These are phyloP conservation scores for Xylaria intraflava DNA, from an alignment of 495 filamentous ascomycete genomes.

Conservation along the genomic window DNA sequence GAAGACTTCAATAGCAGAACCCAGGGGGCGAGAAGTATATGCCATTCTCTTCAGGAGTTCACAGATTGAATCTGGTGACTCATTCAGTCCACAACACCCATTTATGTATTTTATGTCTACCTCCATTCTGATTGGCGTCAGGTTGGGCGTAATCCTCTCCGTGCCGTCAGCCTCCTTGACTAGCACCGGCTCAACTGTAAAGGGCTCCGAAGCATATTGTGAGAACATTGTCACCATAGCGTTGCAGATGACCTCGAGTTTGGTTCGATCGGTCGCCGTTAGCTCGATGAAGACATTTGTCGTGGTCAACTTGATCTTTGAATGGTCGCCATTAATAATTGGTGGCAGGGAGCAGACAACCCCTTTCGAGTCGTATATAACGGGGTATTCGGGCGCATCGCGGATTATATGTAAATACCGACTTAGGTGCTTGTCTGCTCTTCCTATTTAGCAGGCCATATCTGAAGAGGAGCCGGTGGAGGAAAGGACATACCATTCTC, in stretches of 20 bases:
- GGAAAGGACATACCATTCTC: conserved; percentile 47
- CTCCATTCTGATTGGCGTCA: conserved; percentile 65
- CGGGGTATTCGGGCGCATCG: conserved; percentile 91
- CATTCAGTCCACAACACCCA: conserved; percentile 73
- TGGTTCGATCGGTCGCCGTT: conserved; percentile 94
- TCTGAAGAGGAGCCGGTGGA: conserved; percentile 67
- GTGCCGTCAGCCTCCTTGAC: conserved; percentile 84
- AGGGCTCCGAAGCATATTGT: conserved; percentile 76
- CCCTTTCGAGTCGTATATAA: conserved; percentile 83
- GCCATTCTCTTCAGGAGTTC: conserved; percentile 81
- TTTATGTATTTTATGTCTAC: conserved; percentile 91
- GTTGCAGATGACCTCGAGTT: conserved; percentile 90
- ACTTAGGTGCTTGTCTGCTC: conserved; percentile 50
- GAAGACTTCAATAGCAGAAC: conserved; percentile 64
- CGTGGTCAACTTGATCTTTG: conserved; percentile 86
- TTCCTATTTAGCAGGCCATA: conserved; percentile 62
- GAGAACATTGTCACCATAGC: conserved; percentile 98
- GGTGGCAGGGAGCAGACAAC: conserved; percentile 90
- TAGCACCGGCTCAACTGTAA: conserved; percentile 89
- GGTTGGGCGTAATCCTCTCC: conserved; percentile 70
- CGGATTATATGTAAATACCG: conserved; percentile 83
- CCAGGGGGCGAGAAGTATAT: conserved; percentile 57
- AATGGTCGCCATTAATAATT: conserved; percentile 95
- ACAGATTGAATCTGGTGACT: conserved; percentile 65
- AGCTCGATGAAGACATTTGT: conserved; percentile 95